Conservation (phyloP, 441 rosid genomes). For the Melianthus villosus region DNA sequence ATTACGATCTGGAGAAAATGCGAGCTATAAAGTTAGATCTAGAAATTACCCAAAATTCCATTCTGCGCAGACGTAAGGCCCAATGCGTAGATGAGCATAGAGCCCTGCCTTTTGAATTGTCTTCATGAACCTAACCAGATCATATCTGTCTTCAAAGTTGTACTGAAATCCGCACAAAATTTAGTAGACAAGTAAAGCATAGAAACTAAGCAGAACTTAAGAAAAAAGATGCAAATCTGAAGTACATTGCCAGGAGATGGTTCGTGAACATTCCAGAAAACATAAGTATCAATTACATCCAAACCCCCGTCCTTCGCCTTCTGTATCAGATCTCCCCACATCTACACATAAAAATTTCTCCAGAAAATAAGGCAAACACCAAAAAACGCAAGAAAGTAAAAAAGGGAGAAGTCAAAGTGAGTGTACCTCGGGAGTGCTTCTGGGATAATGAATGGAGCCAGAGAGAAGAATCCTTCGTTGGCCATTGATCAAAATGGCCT, state of each 20-base stretch:
- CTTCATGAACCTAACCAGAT: constrained; percentile 82
- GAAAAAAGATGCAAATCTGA: not conserved
- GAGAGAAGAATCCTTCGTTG: constrained; percentile 39
- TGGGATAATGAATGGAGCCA: constrained; percentile 23
- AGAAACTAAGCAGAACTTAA: constrained; percentile 16
- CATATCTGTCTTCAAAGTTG: constrained; percentile 57
- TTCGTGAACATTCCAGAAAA: constrained; percentile 81
- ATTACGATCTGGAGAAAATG: not conserved
- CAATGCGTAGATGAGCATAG: constrained; percentile 79
- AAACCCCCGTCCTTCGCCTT: constrained; percentile 74
- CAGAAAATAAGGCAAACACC: not conserved
- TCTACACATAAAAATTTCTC: constrained; percentile 18
- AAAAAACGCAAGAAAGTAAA: not conserved
- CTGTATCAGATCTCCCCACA: constrained; percentile 67
- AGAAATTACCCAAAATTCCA: constrained; percentile 66
- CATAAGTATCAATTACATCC: constrained; percentile 75
- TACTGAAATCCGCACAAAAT: constrained; percentile 24
- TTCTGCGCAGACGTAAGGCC: constrained; percentile 90
- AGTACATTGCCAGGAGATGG: not conserved
- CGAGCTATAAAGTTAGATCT: constrained; percentile 2
- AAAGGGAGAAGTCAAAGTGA: not conserved
- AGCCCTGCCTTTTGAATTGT: constrained; percentile 69
- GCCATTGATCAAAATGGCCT: constrained; percentile 34
- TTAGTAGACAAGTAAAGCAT: not conserved
- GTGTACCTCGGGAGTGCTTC: constrained; percentile 40